Percentiles rank a stretch among this genome's conserved stretches.
Conservation (phyloP, 257 asterid genomes). For the Osmanthus fragrans region DNA sequence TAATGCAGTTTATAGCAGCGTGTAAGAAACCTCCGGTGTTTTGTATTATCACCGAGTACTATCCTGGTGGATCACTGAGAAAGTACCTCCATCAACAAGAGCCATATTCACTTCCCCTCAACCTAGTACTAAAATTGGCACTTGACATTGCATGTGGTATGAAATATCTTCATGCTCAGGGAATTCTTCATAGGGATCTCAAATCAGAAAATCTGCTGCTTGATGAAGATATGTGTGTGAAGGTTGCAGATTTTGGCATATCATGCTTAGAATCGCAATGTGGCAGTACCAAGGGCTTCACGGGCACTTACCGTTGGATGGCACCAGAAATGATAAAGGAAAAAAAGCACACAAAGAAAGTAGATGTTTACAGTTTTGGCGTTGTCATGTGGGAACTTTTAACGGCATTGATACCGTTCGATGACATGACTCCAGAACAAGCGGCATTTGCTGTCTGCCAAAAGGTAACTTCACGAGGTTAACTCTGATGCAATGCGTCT, state of each 20-base stretch:
- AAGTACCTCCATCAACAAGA: constrained; percentile 93
- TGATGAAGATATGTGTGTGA: constrained; percentile 81
- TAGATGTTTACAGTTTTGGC: constrained; percentile 89
- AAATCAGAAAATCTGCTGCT: constrained; percentile 91
- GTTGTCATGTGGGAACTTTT: constrained; percentile 93
- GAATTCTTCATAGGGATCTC: constrained; percentile 93
- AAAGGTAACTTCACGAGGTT: constrained; percentile 53
- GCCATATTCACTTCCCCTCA: constrained; percentile 79
- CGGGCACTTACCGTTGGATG: constrained; percentile 99
- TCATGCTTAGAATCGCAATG: constrained; percentile 94
- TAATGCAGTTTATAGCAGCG: constrained; percentile 84
- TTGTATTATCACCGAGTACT: constrained; percentile 89
- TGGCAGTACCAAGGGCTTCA: constrained; percentile 90
- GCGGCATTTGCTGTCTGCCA: constrained; percentile 99
- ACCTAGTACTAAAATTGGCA: constrained; percentile 65
- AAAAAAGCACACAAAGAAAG: constrained; percentile 88
- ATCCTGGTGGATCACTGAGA: constrained; percentile 89
- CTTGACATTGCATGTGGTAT: constrained; percentile 91
- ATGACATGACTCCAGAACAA: constrained; percentile 93
- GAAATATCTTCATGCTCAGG: constrained; percentile 88
- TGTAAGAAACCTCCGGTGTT: constrained; percentile 94
- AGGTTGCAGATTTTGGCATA: constrained; percentile 94
- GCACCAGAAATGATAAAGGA: constrained; percentile 98
- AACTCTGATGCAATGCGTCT: neutral
- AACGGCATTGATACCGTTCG: constrained; percentile 88